Evolutionary conservation across 1,139 yeast genomes (phyloP).

Genomic region (Yamadazyma dushanensis): DNA sequence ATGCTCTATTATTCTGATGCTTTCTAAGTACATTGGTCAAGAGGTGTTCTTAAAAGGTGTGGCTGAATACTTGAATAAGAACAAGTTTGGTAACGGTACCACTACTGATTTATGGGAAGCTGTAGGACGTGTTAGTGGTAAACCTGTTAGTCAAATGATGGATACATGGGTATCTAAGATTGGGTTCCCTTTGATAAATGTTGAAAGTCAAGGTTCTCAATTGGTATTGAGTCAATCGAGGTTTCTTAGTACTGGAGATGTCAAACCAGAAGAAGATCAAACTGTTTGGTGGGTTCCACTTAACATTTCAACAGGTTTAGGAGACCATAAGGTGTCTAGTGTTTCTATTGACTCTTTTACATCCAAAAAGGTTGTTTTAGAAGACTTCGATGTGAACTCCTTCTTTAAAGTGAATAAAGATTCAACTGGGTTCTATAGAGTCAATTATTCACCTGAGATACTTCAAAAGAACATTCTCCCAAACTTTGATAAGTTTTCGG

Average conservation of each 20-base stretch:
- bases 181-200: slow-evolving; percentile 81
- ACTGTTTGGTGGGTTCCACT: slow-evolving; percentile 80
- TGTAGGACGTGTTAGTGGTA: slow-evolving; percentile 68
- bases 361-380: slow-evolving; percentile 21
- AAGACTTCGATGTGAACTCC: slow-evolving; percentile 22
- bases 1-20: slow-evolving; percentile 72
- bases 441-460: slow-evolving; percentile 55
- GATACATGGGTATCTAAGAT: slow-evolving; percentile 79
- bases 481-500: slow-evolving; percentile 44
- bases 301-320: slow-evolving; percentile 37
- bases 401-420: slow-evolving; percentile 64
- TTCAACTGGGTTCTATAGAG: slow-evolving; percentile 66
- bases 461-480: slow-evolving; percentile 45
- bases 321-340: slow-evolving; percentile 8
- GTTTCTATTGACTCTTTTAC: slow-evolving; percentile 20
- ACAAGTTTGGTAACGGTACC: slow-evolving; percentile 74
- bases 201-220: slow-evolving; percentile 38
- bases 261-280: slow-evolving; percentile 66
- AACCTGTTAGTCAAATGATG: slow-evolving; percentile 73
- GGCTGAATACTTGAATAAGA: slow-evolving; percentile 64
- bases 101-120: slow-evolving; percentile 83
- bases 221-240: slow-evolving; percentile 68
- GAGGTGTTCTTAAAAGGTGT: slow-evolving; percentile 72
- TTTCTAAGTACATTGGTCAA: slow-evolving; percentile 66
- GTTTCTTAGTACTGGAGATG: slow-evolving; percentile 79